Conservation (phyloP, 2,329 filamentous ascomycete genomes). For the Diplocarpon mali region DNA sequence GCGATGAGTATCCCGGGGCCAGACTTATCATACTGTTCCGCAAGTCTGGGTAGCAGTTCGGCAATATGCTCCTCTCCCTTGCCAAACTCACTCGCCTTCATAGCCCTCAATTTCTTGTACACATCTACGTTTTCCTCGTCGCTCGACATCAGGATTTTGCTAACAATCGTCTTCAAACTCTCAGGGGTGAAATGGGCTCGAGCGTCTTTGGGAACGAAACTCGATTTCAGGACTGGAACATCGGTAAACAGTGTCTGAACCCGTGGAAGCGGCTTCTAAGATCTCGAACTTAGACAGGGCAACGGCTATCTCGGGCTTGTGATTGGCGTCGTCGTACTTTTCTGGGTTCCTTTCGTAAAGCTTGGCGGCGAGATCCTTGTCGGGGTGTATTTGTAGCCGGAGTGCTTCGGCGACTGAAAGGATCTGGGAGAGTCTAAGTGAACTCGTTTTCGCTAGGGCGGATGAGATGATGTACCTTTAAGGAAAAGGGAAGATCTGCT, state of each 20-base stretch:
- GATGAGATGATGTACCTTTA: slow-evolving; percentile 39
- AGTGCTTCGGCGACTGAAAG: slow-evolving; percentile 66
- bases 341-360: slow-evolving; percentile 54
- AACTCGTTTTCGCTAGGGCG: neutral
- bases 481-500: slow-evolving; percentile 57
- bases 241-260: slow-evolving; percentile 44
- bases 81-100: slow-evolving; percentile 38
- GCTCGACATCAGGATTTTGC: slow-evolving; percentile 36
- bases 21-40: slow-evolving; percentile 48
- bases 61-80: slow-evolving; percentile 45
- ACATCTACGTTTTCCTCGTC: slow-evolving; percentile 31
- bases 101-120: slow-evolving; percentile 38
- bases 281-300: slow-evolving; percentile 62
- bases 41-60: slow-evolving; percentile 52
- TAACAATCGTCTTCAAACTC: slow-evolving; percentile 40
- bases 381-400: slow-evolving; percentile 63
- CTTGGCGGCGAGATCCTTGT: slow-evolving; percentile 53
- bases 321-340: slow-evolving; percentile 60
- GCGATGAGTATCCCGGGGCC: slow-evolving; percentile 62
- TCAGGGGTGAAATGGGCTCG: slow-evolving; percentile 42
- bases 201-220: slow-evolving; percentile 12
- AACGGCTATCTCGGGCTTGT: slow-evolving; percentile 72
- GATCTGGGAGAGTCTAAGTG: slow-evolving; percentile 34
- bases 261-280: slow-evolving; percentile 56
- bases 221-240: slow-evolving; percentile 16